A percentile compares a stretch with the other conserved stretches of the same genome.
Conservation (phyloP, 2,329 filamentous ascomycete genomes). For the Diaporthe citrichinensis region DNA sequence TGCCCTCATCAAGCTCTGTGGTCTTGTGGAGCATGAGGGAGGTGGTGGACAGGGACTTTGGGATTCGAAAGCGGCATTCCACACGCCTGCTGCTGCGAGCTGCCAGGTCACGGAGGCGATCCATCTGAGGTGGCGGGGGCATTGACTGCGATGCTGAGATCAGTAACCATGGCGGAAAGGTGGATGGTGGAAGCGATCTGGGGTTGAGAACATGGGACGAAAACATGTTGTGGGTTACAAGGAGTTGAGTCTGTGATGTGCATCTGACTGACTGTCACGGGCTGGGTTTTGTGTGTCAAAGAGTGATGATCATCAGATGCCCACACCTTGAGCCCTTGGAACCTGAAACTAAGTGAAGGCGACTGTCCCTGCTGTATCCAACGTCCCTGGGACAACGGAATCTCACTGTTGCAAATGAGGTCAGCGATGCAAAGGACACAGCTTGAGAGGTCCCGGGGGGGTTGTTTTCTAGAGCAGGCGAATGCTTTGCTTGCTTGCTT, state of each 20-base stretch:
- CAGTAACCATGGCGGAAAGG: slow-evolving; percentile 21
- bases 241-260: not conserved
- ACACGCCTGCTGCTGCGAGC: slow-evolving; percentile 6
- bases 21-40: not conserved
- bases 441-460: not conserved
- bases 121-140: slow-evolving; percentile 6
- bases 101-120: slow-evolving; percentile 21
- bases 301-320: not conserved
- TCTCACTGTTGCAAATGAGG: not conserved
- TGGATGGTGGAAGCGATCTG: not conserved
- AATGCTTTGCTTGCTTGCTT: not conserved
- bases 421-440: not conserved
- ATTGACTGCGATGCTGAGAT: not conserved
- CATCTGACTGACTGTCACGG: not conserved
- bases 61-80: slow-evolving; percentile 4
- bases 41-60: slow-evolving; percentile 11
- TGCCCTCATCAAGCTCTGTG: not conserved
- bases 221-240: not conserved
- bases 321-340: not conserved
- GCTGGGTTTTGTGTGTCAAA: not conserved
- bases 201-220: not conserved
- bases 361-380: not conserved
- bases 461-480: not conserved
- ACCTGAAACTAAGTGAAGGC: no score
- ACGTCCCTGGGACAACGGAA: not conserved